phyloP scores from a whole-genome alignment of 1,139 yeast genomes.

The Debaryomyces udenii region DNA sequence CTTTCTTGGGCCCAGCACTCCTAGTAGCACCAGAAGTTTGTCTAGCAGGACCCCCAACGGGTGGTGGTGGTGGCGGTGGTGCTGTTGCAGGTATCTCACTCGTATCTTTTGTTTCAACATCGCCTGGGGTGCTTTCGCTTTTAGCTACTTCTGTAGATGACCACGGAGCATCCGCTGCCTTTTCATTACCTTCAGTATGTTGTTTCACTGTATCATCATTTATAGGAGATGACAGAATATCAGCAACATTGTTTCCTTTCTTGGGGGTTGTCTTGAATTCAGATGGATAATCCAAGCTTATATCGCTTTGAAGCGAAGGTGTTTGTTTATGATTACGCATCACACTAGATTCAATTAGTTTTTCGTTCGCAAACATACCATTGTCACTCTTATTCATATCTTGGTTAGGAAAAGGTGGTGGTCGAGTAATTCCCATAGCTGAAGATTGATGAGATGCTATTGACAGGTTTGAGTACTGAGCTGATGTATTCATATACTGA shows the following conservation, averaged over 20 bases:
- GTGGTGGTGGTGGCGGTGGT: conserved; percentile 13
- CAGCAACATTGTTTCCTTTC: conserved; percentile 9
- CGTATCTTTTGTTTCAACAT: neutral
- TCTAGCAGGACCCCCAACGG: conserved; percentile 10
- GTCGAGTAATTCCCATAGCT: neutral
- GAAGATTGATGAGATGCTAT: conserved; percentile 7
- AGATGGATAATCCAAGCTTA: conserved; percentile 35
- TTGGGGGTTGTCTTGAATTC: conserved; percentile 29
- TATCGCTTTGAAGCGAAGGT: conserved; percentile 37
- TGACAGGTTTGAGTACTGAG: conserved; percentile 6
- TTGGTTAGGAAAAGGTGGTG: conserved; percentile 1
- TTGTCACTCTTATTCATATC: conserved; percentile 24
- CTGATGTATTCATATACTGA: conserved; percentile 4
- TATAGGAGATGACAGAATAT: neutral
- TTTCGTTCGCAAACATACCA: conserved; percentile 29
- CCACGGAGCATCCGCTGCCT: conserved; percentile 14
- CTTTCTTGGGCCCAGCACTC: conserved; percentile 13
- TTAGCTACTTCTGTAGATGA: conserved; percentile 11
- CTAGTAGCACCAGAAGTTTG: conserved; percentile 16
- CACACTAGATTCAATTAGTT: conserved; percentile 20
- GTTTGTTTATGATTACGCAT: conserved; percentile 27
- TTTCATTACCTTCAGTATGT: neutral
- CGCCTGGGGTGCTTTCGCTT: neutral
- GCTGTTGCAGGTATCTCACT: conserved; percentile 9
- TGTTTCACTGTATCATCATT: neutral